Evolutionary conservation across 495 filamentous ascomycete genomes (phyloP).

Genomic region (Penicillium lividum): DNA sequence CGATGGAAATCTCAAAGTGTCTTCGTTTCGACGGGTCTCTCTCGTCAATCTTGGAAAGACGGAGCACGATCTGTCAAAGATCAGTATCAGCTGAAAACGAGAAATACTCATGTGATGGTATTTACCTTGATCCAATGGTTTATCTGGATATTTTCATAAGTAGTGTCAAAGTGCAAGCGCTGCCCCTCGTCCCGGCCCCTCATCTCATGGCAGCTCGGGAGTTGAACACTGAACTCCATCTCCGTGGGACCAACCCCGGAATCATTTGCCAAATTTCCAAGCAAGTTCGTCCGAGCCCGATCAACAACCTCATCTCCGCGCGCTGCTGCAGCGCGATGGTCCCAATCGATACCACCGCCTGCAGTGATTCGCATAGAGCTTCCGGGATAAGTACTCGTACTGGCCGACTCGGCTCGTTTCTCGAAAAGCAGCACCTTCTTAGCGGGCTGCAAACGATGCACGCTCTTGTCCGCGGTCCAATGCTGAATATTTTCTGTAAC

Average conservation of each 20-base stretch:
- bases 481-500: constrained; percentile 95
- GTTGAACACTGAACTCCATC: constrained; percentile 94
- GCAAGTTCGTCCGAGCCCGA: constrained; percentile 62
- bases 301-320: constrained; percentile 59
- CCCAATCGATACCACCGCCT: constrained; percentile 77
- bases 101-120: not conserved
- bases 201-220: constrained; percentile 91
- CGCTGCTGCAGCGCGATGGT: constrained; percentile 59
- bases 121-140: constrained; percentile 98
- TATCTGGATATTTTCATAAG: constrained; percentile 93
- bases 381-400: constrained; percentile 73
- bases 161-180: constrained; percentile 88
- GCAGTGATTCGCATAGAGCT: constrained; percentile 78
- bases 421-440: constrained; percentile 88
- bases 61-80: constrained; percentile 80
- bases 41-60: constrained; percentile 83
- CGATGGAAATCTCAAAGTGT: constrained; percentile 98
- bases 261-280: constrained; percentile 75
- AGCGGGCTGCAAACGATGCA: constrained; percentile 80
- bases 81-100: constrained; percentile 6
- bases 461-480: constrained; percentile 82
- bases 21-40: constrained; percentile 79
- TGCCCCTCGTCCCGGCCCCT: constrained; percentile 69
- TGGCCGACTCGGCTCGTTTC: constrained; percentile 80
- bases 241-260: constrained; percentile 81